Percentiles rank a stretch among this genome's conserved stretches.
These are phyloP conservation scores for Lentinula guzmanii DNA, from an alignment of 768 basidiomycete species.

Conservation along the genomic window DNA sequence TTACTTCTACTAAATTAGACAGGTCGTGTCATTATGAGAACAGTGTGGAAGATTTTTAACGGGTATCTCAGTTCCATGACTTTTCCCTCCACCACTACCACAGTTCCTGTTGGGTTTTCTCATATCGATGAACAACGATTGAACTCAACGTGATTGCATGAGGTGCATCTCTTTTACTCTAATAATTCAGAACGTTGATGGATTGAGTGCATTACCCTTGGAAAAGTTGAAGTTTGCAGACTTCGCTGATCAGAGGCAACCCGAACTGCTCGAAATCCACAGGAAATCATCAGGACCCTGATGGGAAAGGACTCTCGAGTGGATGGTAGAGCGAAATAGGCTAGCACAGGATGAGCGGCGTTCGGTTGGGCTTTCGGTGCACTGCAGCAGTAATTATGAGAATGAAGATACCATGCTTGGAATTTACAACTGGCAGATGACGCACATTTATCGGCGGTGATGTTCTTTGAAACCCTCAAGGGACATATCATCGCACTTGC, in stretches of 20 bases:
- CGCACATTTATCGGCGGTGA: slow-evolving; percentile 24
- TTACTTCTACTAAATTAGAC: not conserved
- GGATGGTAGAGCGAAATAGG: no score
- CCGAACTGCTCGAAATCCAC: slow-evolving; percentile 54
- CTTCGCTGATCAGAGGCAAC: not conserved
- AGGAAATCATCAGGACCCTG: slow-evolving; percentile 32
- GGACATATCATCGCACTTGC: no score
- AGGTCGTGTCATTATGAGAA: slow-evolving; percentile 35
- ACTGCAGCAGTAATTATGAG: no score
- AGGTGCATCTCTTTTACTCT: slow-evolving; percentile 49
- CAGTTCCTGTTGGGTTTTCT: slow-evolving; percentile 33
- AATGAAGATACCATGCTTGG: no score
- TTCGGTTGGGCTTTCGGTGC: no score
- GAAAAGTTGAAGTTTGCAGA: slow-evolving; percentile 15
- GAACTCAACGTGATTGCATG: slow-evolving; percentile 34
- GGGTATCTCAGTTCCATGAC: slow-evolving; percentile 32
- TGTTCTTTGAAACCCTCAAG: not conserved
- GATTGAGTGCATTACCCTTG: slow-evolving; percentile 25
- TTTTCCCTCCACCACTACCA: slow-evolving; percentile 21
- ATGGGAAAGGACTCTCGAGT: no score
- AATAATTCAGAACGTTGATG: slow-evolving; percentile 62
- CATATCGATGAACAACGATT: slow-evolving; percentile 40
- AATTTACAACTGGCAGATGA: no score
- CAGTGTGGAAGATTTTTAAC: slow-evolving; percentile 36
- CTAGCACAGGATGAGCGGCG: no score